Base-by-base conservation (phyloP, 2,329 filamentous ascomycete genomes). In the Claviceps sp. region DNA sequence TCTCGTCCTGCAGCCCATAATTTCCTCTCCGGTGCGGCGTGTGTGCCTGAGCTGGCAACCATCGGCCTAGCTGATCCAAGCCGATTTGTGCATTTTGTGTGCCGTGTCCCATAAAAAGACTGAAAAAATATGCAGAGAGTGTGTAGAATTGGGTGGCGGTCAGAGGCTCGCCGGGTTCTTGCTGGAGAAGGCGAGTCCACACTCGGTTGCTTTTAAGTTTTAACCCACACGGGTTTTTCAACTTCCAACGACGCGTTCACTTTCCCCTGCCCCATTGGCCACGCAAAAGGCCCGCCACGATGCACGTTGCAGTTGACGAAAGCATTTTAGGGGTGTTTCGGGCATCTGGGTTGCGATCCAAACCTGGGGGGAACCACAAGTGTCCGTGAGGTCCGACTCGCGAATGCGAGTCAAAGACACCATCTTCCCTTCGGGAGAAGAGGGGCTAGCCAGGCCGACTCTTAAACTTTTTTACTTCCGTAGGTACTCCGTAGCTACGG, bases 1-100 rank as follows among this genome's bases (percentile, higher is more conserved):
- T 52, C 50, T 45, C 46, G 40, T 52, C 40, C 40, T 49, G 42
- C 48, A 54, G 45, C 30, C 48, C 39, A 51, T 46, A 48, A 48
- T 48, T 48, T 50, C 42, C 14, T 41, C 14, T 37, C 5, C 3
- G 37, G 37, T 48, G 45, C 48, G 52, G 44, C 48, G 48, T 47
- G 48, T 51, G 48, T 47, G 52, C 26, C 24, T 19, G 26, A 24
- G 37, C 39, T 40, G 22, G 10, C 4, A 48, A 24, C 37, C 17
- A 16, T 48, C 11, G 14, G 14, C 11, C 16, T n/a, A 44, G 42
- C 43, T 17, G 16, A 45, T 24, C 43, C 10, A 11, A 34, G 30
- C 10, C 30, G 10, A 45, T 10, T 47, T 16, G 17, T 47, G 45
- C 26, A 30, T 22, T 10, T 39, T 39, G 13, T 48, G 11, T 39